Conservation (phyloP, 495 filamentous ascomycete species). For the Pseudotulostoma volvatum region DNA sequence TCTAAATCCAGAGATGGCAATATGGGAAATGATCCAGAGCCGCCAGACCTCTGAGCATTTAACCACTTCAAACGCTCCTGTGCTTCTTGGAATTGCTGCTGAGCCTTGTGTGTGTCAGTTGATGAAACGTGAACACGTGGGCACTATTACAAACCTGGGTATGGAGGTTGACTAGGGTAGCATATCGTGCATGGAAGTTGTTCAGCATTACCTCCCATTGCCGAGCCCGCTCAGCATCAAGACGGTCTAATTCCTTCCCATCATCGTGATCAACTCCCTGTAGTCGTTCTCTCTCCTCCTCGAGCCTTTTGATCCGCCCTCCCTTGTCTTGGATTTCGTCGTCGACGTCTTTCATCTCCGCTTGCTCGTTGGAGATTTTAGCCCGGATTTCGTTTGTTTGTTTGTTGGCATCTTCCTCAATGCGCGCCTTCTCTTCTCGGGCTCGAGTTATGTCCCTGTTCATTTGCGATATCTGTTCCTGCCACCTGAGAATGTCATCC, state of each 20-base stretch:
- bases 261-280: slow-evolving; percentile 33
- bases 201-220: slow-evolving; percentile 36
- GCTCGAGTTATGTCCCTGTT: slow-evolving; percentile 29
- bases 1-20: slow-evolving; percentile 29
- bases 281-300: slow-evolving; percentile 36
- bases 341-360: slow-evolving; percentile 39
- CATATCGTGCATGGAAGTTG: slow-evolving; percentile 35
- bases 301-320: slow-evolving; percentile 43
- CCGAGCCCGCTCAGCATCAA: slow-evolving; percentile 40
- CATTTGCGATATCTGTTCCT: slow-evolving; percentile 35
- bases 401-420: slow-evolving; percentile 27
- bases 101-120: slow-evolving; percentile 17
- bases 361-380: slow-evolving; percentile 35
- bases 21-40: slow-evolving; percentile 25
- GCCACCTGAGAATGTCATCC: slow-evolving; percentile 43
- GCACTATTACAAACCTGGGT: slow-evolving; percentile 17
- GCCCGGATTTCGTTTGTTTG: slow-evolving; percentile 34
- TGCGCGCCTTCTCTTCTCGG: slow-evolving; percentile 27
- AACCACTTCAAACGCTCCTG: slow-evolving; percentile 36
- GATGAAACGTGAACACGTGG: background rate
- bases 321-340: slow-evolving; percentile 47
- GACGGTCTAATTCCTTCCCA: slow-evolving; percentile 31
- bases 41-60: slow-evolving; percentile 25
- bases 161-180: slow-evolving; percentile 29
- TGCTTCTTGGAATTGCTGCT: slow-evolving; percentile 36